A percentile compares a stretch with the other conserved stretches of the same genome.
Conservation (phyloP, 2,329 filamentous ascomycete species). For the Talaromyces rugulosus region DNA sequence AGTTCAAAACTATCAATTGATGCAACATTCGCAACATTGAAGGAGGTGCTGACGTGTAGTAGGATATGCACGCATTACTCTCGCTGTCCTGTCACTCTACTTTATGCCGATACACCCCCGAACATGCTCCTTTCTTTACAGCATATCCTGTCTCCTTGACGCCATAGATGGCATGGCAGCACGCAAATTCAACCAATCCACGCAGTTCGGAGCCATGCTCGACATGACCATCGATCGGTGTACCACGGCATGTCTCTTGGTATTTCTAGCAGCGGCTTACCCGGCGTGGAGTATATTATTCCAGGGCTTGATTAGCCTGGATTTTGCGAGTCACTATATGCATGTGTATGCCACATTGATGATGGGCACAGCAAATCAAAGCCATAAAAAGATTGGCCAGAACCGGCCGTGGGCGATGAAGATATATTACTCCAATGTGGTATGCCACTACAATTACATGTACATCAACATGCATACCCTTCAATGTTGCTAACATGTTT, state of each 20-base stretch:
- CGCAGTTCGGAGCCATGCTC: slow-evolving; percentile 89
- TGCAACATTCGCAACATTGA: not conserved
- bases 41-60: not conserved
- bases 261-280: slow-evolving; percentile 91
- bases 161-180: slow-evolving; percentile 91
- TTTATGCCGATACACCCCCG: slow-evolving; percentile 98
- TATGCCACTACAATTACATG: slow-evolving; percentile 39
- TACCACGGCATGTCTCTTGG: slow-evolving; percentile 88
- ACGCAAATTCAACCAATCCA: slow-evolving; percentile 80
- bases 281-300: slow-evolving; percentile 91
- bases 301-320: slow-evolving; percentile 85
- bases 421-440: slow-evolving; percentile 95
- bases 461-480: not conserved
- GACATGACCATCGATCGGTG: slow-evolving; percentile 99
- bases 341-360: slow-evolving; percentile 96
- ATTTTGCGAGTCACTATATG: slow-evolving; percentile 95
- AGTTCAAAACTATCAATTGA: not conserved
- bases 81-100: slow-evolving; percentile 86
- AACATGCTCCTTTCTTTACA: slow-evolving; percentile 82
- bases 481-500: not conserved
- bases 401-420: slow-evolving; percentile 84
- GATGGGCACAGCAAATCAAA: slow-evolving; percentile 74
- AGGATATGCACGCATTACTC: slow-evolving; percentile 74
- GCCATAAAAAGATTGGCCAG: slow-evolving; percentile 92
- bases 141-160: slow-evolving; percentile 88